Evolutionary conservation across 345 rosid genomes (phyloP), one percentile per base, ranked within the genome.

Genomic region (Pistacia atlantica): DNA sequence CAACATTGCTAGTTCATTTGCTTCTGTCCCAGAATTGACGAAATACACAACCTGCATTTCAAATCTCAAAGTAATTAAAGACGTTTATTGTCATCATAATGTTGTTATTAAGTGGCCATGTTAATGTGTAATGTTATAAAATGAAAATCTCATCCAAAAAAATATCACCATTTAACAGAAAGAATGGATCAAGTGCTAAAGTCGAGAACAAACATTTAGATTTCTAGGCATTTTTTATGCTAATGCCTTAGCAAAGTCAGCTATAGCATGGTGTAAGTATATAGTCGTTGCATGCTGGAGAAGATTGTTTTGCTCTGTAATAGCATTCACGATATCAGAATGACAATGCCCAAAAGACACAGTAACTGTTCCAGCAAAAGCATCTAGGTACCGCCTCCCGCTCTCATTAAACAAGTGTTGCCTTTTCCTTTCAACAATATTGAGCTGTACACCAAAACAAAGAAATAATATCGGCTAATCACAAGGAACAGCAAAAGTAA

Each of bases 271-370:
- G 75, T 93, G 93, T 70, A 96, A 80, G 80, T 96, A 96, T 42
- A 93, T 92, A 37, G 97, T 92, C 5, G 97, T 92, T 16, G 98
- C 90, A 22, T 96, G 98, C 82, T 96, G 99, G 37, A 93, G 91
- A 51, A 93, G 90, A 87, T 91, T 91, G 87, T 85, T 92, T 52
- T 96, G 98, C 82, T 93, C 93, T 33, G 33, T 57, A 42, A 90
- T 84, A 69, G 98, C 98, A 62, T 93, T 74, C 59, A 93, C 59
- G 74, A 96, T 74, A 13, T 87, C 89, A 4, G 97, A 97, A 81
- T 96, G 99, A 83, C 99, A 96, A 71, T 96, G 98, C 49, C 99
- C 98, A 58, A 97, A 92, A 0, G 97, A 96, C 8, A 96, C 97
- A 0, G 97, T 92, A 71, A 96, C 98, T 63, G 92, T 89, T 22